Percentiles rank a stretch among this genome's conserved stretches.
These are phyloP conservation scores for Botrytis fabae DNA, from an alignment of 2,329 filamentous ascomycete species.

Conservation along the genomic window DNA sequence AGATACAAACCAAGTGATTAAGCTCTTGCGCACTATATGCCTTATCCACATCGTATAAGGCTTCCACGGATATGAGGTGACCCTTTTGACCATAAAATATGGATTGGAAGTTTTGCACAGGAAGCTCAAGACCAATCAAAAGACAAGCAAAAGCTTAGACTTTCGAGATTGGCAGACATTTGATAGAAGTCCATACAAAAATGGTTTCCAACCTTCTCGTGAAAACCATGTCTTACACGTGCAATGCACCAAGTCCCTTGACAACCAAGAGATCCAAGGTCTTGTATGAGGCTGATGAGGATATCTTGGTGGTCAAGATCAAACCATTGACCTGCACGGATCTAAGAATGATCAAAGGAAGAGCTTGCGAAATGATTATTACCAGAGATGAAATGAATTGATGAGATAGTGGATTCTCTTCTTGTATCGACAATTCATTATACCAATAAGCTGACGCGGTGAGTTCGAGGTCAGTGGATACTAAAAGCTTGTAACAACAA, in stretches of 20 bases:
- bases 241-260: not conserved
- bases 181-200: not conserved
- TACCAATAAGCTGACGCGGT: not conserved
- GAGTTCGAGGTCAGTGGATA: not conserved
- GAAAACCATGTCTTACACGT: not conserved
- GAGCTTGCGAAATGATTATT: not conserved
- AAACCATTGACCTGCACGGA: not conserved
- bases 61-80: not conserved
- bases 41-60: not conserved
- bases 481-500: slow-evolving; percentile 15
- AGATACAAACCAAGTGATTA: not conserved
- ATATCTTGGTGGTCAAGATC: not conserved
- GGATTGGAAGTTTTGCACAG: not conserved
- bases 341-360: not conserved
- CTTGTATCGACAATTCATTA: not conserved
- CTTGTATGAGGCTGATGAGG: not conserved
- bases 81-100: not conserved
- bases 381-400: not conserved
- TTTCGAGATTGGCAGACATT: not conserved
- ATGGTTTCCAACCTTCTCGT: not conserved
- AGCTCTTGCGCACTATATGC: not conserved
- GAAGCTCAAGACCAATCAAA: not conserved
- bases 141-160: not conserved
- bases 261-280: not conserved
- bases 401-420: not conserved